Evolutionary conservation across 129 eudicot species (phyloP).

Genomic region (Centrapalus pauciflorus): DNA sequence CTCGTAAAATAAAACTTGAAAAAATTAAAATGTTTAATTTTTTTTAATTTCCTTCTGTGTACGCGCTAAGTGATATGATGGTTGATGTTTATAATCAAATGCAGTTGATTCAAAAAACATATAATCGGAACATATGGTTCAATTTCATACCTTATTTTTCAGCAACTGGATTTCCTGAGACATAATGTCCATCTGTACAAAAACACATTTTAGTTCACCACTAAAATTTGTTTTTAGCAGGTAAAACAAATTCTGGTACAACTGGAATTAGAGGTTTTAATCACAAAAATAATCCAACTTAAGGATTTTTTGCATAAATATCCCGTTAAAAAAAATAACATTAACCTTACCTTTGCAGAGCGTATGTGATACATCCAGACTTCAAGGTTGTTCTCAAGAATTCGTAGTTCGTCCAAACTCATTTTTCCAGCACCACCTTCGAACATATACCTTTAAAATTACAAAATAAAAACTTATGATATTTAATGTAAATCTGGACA

Average conservation of each 20-base stretch:
- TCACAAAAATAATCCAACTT: not conserved
- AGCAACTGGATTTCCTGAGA: slow-evolving; percentile 83
- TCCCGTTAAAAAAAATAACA: not conserved
- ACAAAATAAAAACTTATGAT: not conserved
- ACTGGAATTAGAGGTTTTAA: too few species aligned
- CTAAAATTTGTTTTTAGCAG: not conserved
- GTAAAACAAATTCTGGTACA: too few species aligned
- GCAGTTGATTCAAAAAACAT: not conserved
- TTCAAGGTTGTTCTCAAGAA: slow-evolving; percentile 80
- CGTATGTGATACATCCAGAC: slow-evolving; percentile 82
- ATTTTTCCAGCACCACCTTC: slow-evolving; percentile 77
- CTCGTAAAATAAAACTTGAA: too few species aligned
- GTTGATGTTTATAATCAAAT: too few species aligned
- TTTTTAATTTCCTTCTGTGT: too few species aligned
- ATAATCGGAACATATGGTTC: not conserved
- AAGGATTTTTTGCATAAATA: too few species aligned
- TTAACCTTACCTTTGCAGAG: slow-evolving; percentile 61
- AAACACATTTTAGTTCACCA: not conserved
- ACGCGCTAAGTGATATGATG: too few species aligned
- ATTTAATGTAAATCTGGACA: not conserved
- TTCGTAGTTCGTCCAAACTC: slow-evolving; percentile 68
- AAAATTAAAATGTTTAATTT: too few species aligned
- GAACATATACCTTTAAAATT: slow-evolving; percentile 43
- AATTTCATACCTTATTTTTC: slow-evolving; percentile 70
- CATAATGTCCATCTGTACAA: slow-evolving; percentile 83